Percentiles rank a stretch among this genome's conserved stretches.
Evolutionary conservation across 2,329 filamentous ascomycete species (phyloP).

Genomic region (Epichloe bromicola): DNA sequence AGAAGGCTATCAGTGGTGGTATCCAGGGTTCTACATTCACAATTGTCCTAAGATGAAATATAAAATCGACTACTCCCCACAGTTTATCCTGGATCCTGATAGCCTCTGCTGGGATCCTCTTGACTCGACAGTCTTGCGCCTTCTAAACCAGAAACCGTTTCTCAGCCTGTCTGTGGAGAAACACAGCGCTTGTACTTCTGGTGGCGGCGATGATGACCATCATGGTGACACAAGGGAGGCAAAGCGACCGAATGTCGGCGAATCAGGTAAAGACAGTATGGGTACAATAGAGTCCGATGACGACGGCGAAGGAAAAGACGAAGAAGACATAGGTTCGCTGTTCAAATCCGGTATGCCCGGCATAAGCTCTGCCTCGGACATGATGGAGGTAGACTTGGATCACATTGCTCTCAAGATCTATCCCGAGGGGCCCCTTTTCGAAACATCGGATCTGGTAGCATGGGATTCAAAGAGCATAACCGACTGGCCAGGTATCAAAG

Average conservation of each 20-base stretch:
- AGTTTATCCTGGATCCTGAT: conserved; percentile 60
- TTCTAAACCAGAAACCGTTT: conserved; percentile 44
- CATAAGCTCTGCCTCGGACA: conserved; percentile 39
- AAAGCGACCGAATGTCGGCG: neutral
- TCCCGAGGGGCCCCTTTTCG: conserved; percentile 23
- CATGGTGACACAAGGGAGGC: neutral
- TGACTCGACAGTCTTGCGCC: conserved; percentile 33
- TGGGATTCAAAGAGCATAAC: conserved; percentile 44
- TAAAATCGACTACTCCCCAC: conserved; percentile 67
- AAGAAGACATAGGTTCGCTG: conserved; percentile 25
- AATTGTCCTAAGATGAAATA: conserved; percentile 73
- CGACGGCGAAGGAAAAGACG: conserved; percentile 9
- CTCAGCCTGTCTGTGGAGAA: conserved; percentile 31
- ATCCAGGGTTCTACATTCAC: conserved; percentile 72
- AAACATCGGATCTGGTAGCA: conserved; percentile 37
- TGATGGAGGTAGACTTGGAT: conserved; percentile 44
- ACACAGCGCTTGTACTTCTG: conserved; percentile 7
- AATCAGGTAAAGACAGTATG: conserved; percentile 1
- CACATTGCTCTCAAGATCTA: conserved; percentile 41
- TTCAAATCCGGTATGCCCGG: conserved; percentile 56
- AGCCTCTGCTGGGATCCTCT: conserved; percentile 49
- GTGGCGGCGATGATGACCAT: neutral
- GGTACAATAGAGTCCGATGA: neutral
- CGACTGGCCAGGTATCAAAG: conserved; percentile 41
- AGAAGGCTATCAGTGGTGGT: conserved; percentile 62